Evolutionary conservation across 768 basidiomycete genomes (phyloP).

Genomic region (Lactarius trivialis): DNA sequence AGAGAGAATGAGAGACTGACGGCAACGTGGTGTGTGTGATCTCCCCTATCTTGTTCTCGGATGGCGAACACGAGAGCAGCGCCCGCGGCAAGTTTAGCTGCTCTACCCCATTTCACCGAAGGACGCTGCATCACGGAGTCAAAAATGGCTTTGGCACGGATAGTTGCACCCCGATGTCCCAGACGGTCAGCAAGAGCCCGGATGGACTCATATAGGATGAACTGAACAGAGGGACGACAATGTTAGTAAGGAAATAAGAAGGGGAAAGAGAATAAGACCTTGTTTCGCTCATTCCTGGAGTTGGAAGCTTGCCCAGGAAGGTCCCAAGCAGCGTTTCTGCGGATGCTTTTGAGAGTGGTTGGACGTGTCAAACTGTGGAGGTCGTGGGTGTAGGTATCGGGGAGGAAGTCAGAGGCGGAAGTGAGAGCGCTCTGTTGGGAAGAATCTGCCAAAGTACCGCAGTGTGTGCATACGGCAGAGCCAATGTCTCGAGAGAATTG

Average conservation of each 20-base stretch:
- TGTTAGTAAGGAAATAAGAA: constrained; percentile 7
- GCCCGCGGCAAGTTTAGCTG: constrained; percentile 61
- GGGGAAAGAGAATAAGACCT: constrained; percentile 37
- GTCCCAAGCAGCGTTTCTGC: constrained; percentile 48
- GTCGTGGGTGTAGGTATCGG: constrained; percentile 32
- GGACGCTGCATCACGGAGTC: constrained; percentile 53
- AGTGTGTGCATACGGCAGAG: constrained; percentile 52
- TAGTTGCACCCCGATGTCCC: constrained; percentile 50
- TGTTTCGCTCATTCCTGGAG: constrained; percentile 56
- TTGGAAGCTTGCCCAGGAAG: constrained; percentile 62
- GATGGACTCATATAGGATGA: constrained; percentile 59
- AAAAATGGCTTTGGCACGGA: constrained; percentile 64
- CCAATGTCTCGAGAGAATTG: constrained; percentile 20
- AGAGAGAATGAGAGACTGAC: constrained; percentile 28
- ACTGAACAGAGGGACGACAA: constrained; percentile 31
- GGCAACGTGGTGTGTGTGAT: constrained; percentile 63
- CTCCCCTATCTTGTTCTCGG: constrained; percentile 62
- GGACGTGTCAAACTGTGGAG: constrained; percentile 25
- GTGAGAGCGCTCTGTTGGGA: constrained; percentile 51
- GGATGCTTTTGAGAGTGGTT: constrained; percentile 42
- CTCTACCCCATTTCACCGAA: constrained; percentile 66
- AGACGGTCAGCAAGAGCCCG: constrained; percentile 52
- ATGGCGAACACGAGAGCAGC: constrained; percentile 65
- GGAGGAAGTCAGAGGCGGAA: constrained; percentile 34
- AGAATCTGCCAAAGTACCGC: constrained; percentile 64